Evolutionary conservation across 2,329 filamentous ascomycete species (phyloP), one percentile per base, ranked within the genome.

Genomic region (Epichloe amarillans): DNA sequence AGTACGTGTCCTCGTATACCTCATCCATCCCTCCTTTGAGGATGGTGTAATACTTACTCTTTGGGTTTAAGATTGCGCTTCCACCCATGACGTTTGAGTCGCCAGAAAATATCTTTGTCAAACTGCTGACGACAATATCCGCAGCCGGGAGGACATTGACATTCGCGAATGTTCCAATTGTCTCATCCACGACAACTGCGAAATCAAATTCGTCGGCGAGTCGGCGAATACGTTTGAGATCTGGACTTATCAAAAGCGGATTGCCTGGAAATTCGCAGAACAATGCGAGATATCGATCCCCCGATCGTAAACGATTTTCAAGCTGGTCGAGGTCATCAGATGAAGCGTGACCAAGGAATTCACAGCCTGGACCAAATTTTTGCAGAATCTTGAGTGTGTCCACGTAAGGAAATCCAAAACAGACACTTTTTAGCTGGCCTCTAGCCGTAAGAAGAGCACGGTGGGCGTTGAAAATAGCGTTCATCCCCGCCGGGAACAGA

Each of bases 31-130:
- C 73, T 5, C 71, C 63, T 63, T 88, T 91, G n/a, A 98, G 67
- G 0, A 69, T 58, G 3, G 64, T 50, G 65, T 95, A 95, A 68
- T 84, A 85, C 44, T 70, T 79, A n/a, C 82, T 73, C 51, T 82
- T 77, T 0, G 79, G 79, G 60, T 83, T 83, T 44, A 83, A 63
- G 50, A 83, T 78, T 44, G 75, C 69, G 56, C 83, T 86, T 51
- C 93, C 93, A 52, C 90, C 93, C 91, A 97, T 97, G 57, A 98
- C 93, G 66, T 98, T 97, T 66, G 88, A 93, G 67, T 96, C 93
- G 47, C 93, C 93, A 51, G 88, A 95, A 70, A 98, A 98, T 50
- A 97, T 85, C 67, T 98, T 98, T 46, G 93, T 97, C 53, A 98
- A 73, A 64, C 88, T 95, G 72, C 88, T 95, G 51, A 95, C 91